Evolutionary conservation across 2,329 filamentous ascomycete species (phyloP), one percentile per base, ranked within the genome.

Genomic region (Huntiella omanensis): DNA sequence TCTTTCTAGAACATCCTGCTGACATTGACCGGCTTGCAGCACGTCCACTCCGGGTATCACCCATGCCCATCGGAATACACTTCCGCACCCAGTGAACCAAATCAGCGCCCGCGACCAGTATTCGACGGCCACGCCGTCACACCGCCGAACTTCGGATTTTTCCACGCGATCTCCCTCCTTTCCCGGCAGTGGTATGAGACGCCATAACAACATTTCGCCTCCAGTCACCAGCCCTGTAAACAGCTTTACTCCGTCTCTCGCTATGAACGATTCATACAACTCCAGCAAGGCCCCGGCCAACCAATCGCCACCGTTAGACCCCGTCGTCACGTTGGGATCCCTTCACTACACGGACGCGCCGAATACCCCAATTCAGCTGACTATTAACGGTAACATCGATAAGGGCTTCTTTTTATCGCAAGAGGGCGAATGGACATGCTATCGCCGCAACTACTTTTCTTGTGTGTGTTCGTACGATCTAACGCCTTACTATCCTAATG

Each of bases 361-460:
- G 11, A 52, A 53, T 5, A 63, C 65, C 2, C 64, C 67, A 1
- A 69, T 91, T 53, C 78, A 77, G 52, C 70, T 82, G 15, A 79
- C 83, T 11, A 83, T 94, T 52, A 70, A 78, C 28, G 83, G 83
- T 33, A 80, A 76, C 55, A 85, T 93, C 50, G 83, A 92, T 59
- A 92, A 93, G 55, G 86, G 86, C 0, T 92, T 93, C 62, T 93
- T 94, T 58, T 66, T 77, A 33, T 72, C 71, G 3, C 43, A 39
- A n/a, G 86, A 92, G 47, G 70, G 73, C 13, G 83, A 87, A 54
- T 94, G 85, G 85, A 94, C 86, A 0, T 93, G 86, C 63, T 94
- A 94, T 58, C 72, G 86, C 33, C 73, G 87, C 38, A 94, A 94
- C 59, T 94, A 94, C 62, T 91, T 94, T 58, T 80, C 83, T 0